phyloP scores from a whole-genome alignment of 1,284 basidiomycete species.

The Vanrija humicola region DNA sequence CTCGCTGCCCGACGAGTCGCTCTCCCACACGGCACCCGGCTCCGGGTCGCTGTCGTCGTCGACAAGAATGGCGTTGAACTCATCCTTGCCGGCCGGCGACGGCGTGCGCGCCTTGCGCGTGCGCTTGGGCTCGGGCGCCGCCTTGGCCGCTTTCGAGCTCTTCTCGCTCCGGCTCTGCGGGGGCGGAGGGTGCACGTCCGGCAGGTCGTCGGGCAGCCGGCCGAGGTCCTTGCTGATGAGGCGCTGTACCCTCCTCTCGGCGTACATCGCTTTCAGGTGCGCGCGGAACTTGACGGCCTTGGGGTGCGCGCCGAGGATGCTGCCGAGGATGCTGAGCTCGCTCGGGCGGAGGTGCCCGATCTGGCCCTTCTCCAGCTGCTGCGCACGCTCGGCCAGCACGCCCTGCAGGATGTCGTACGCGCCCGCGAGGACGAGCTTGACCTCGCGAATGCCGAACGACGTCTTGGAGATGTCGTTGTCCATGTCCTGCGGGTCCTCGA shows the following conservation, averaged over 20 bases:
- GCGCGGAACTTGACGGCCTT: slow-evolving; percentile 56
- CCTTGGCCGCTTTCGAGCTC: too few relatives aligned
- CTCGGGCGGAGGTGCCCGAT: slow-evolving; percentile 51
- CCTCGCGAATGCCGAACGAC: slow-evolving; percentile 77
- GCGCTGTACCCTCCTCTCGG: neutral
- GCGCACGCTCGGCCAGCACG: slow-evolving; percentile 28
- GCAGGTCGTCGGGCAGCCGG: too few relatives aligned
- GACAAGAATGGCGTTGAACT: neutral
- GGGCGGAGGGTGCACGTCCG: too few relatives aligned
- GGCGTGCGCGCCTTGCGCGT: neutral
- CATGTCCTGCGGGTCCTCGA: slow-evolving; percentile 92
- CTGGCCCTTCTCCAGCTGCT: slow-evolving; percentile 27
- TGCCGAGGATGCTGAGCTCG: slow-evolving; percentile 73
- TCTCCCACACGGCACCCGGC: neutral
- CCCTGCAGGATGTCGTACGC: slow-evolving; percentile 79
- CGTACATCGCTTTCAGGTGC: slow-evolving; percentile 2
- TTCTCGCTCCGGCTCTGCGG: too few relatives aligned
- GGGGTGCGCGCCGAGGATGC: slow-evolving; percentile 74
- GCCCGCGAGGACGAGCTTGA: slow-evolving; percentile 77
- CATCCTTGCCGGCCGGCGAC: neutral
- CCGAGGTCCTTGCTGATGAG: neutral
- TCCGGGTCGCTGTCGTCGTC: neutral
- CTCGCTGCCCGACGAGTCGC: neutral
- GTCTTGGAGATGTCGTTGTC: slow-evolving; percentile 91
- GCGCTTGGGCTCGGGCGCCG: too few relatives aligned